A percentile compares a stretch with the other conserved stretches of the same genome.
These are phyloP conservation scores for Antrodiella citrinella DNA, from an alignment of 768 basidiomycete genomes.

Conservation along the genomic window DNA sequence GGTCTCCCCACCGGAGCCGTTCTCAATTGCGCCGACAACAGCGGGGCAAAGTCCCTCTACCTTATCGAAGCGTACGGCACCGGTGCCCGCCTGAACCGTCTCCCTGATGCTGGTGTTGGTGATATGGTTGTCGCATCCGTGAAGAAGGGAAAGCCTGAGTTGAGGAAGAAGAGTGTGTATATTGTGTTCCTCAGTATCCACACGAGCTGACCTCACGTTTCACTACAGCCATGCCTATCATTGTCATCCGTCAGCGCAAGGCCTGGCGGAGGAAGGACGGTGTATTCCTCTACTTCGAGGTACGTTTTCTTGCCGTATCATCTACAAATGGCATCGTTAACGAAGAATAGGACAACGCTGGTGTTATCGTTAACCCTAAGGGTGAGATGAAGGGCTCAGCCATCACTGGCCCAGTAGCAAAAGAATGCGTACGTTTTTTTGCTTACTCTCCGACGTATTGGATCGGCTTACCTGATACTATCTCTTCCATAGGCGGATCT, in stretches of 20 bases:
- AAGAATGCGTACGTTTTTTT: conserved; percentile 98
- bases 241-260: conserved; percentile 96
- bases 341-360: conserved; percentile 86
- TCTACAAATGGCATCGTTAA: too few relatives aligned
- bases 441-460: too few relatives aligned
- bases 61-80: conserved; percentile 94
- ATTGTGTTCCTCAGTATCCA: too few relatives aligned
- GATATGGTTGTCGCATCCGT: conserved; percentile 96
- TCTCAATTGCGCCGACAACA: conserved; percentile 98
- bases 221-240: conserved; percentile 84
- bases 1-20: conserved; percentile 94
- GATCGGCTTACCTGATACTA: not conserved
- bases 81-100: conserved; percentile 93
- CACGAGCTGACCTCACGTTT: conserved; percentile 3
- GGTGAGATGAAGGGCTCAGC: conserved; percentile 99
- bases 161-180: conserved; percentile 95
- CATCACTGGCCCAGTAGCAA: conserved; percentile 95
- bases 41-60: conserved; percentile 93
- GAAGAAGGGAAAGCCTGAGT: conserved; percentile 99
- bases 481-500: conserved; percentile 88
- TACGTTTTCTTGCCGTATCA: conserved; percentile 21
- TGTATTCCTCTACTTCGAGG: conserved; percentile 98
- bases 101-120: conserved; percentile 92
- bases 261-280: conserved; percentile 97
- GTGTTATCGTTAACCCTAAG: conserved; percentile 97